These are phyloP conservation scores for Coemansia sp. DNA, from an alignment of 192 early-diverging fungal genomes.

Conservation along the genomic window DNA sequence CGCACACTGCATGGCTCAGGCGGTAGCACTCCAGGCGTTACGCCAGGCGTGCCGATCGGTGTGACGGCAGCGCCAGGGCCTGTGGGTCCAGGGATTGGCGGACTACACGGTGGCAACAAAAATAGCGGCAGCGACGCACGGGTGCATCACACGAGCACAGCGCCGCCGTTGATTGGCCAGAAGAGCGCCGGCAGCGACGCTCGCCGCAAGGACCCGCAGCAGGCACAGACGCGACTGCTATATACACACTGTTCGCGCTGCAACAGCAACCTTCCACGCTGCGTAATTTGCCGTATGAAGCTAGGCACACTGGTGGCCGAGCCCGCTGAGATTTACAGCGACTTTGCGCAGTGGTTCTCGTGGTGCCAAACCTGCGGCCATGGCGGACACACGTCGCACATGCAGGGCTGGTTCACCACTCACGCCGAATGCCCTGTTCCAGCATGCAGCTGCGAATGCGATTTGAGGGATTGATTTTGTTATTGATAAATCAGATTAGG, in stretches of 20 bases:
- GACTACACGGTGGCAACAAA: conserved; percentile 12
- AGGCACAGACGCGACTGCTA: conserved; percentile 32
- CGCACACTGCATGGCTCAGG: conserved; percentile 10
- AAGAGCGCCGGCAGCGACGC: conserved; percentile 10
- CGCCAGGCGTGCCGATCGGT: background rate
- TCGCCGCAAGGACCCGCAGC: conserved; percentile 29
- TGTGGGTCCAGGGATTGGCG: conserved; percentile 14
- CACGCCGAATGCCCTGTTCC: conserved; percentile 88
- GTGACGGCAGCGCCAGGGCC: conserved; percentile 5
- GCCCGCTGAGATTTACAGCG: conserved; percentile 29
- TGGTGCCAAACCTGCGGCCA: conserved; percentile 99
- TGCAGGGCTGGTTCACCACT: conserved; percentile 87
- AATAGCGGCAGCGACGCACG: conserved; percentile 15
- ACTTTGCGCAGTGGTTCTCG: conserved; percentile 91
- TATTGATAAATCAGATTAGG: background rate
- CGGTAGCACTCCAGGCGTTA: conserved; percentile 8
- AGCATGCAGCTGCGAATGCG: conserved; percentile 66
- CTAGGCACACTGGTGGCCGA: conserved; percentile 40
- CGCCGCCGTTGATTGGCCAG: conserved; percentile 26
- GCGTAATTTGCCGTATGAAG: conserved; percentile 51
- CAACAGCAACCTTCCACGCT: conserved; percentile 42
- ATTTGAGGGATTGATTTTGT: conserved; percentile 10
- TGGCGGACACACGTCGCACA: conserved; percentile 90
- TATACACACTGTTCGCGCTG: conserved; percentile 48
- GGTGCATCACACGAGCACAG: conserved; percentile 10